Conservation (phyloP, 176 grass and related monocot genomes). For the Elymus sibiricus region DNA sequence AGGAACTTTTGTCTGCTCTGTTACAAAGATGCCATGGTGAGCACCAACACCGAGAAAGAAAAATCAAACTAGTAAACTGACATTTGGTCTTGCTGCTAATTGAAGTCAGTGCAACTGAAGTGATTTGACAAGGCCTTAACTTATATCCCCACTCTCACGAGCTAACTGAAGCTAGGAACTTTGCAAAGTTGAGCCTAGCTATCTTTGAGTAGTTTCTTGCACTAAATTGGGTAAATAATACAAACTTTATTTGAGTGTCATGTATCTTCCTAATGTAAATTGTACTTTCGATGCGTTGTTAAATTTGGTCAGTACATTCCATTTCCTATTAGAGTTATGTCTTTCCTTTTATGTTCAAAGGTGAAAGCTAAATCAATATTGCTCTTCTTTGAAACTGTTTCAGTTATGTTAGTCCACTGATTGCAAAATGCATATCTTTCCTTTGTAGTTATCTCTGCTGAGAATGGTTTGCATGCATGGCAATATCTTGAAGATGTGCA, state of each 20-base stretch:
- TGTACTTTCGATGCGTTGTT: not conserved
- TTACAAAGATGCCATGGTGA: not conserved
- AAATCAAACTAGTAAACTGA: not conserved
- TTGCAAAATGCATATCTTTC: slow-evolving; percentile 27
- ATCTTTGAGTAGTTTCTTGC: not conserved
- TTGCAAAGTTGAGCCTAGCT: not conserved
- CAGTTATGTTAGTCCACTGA: slow-evolving; percentile 19
- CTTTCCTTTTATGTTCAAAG: not conserved
- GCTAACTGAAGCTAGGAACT: slow-evolving; percentile 11
- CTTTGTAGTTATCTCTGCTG: slow-evolving; percentile 67
- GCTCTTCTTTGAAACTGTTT: not conserved
- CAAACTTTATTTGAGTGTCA: not conserved
- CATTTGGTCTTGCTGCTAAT: not conserved
- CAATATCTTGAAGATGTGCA: slow-evolving; percentile 70
- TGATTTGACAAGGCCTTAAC: slow-evolving; percentile 11
- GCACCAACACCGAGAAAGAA: not conserved
- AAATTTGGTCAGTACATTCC: no score
- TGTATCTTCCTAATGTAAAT: not conserved
- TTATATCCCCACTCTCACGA: not conserved
- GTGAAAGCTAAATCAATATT: slow-evolving; percentile 6
- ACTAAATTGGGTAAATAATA: not conserved
- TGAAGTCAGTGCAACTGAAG: not conserved
- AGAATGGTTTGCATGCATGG: slow-evolving; percentile 88
- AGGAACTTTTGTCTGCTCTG: not conserved
- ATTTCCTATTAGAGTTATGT: slow-evolving; percentile 26